Evolutionary conservation across 495 filamentous ascomycete species (phyloP).

Genomic region (Podospora sp.): DNA sequence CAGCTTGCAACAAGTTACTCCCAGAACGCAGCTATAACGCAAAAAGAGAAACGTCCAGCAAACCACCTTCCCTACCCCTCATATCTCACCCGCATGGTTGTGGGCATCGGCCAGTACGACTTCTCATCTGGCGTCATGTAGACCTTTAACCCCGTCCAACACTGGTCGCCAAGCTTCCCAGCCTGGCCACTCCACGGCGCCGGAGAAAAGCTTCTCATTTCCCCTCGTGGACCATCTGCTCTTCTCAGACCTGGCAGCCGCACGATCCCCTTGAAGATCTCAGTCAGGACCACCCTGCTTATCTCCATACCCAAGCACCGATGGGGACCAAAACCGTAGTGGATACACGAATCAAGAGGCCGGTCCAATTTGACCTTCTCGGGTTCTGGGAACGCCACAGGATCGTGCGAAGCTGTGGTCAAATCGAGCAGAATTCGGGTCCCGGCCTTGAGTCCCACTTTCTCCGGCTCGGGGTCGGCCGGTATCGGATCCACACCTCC

Average conservation of each 20-base stretch:
- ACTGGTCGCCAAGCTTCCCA: conserved; percentile 23
- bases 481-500: conserved; percentile 27
- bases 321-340: conserved; percentile 64
- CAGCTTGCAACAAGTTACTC: not conserved
- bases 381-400: conserved; percentile 64
- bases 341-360: conserved; percentile 63
- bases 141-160: conserved; percentile 54
- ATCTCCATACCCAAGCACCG: conserved; percentile 60
- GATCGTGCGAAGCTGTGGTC: conserved; percentile 63
- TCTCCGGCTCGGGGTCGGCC: conserved; percentile 13
- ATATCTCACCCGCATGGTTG: conserved; percentile 52
- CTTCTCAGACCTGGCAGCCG: conserved; percentile 49
- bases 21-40: not conserved
- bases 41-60: not conserved
- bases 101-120: conserved; percentile 66
- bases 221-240: conserved; percentile 60
- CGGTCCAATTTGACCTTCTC: conserved; percentile 62
- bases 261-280: conserved; percentile 49
- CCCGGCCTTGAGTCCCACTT: conserved; percentile 28
- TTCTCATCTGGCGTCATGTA: conserved; percentile 68
- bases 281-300: conserved; percentile 58
- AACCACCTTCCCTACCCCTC: conserved; percentile 23
- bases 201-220: conserved; percentile 62
- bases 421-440: conserved; percentile 50
- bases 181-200: conserved; percentile 44